These are phyloP conservation scores for Scytalidium sp. DNA, from an alignment of 2,329 filamentous ascomycete genomes.

Conservation along the genomic window DNA sequence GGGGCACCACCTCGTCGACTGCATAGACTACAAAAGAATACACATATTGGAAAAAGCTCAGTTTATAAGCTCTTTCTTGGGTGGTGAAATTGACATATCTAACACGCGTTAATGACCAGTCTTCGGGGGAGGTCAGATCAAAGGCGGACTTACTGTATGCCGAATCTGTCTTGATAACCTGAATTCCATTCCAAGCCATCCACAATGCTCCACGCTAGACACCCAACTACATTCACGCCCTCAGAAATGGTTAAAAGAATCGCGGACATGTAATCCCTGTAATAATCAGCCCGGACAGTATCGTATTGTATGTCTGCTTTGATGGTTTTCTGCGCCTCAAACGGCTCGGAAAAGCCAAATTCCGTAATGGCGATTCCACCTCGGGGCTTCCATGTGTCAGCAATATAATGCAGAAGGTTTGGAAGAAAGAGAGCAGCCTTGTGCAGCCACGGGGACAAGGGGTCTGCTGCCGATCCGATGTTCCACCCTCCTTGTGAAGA, in stretches of 20 bases:
- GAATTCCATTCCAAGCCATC: conserved; percentile 49
- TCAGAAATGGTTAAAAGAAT: conserved; percentile 68
- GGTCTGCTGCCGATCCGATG: conserved; percentile 21
- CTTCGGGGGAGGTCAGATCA: conserved; percentile 1
- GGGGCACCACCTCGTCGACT: background rate
- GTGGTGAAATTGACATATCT: conserved; percentile 38
- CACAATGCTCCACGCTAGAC: conserved; percentile 85
- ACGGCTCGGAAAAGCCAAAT: conserved; percentile 25
- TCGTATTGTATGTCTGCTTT: conserved; percentile 60
- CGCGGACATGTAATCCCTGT: conserved; percentile 70
- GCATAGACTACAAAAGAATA: conserved; percentile 24
- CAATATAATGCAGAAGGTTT: conserved; percentile 20
- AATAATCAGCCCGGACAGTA: conserved; percentile 76
- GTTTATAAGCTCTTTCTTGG: conserved; percentile 39
- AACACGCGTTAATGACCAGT: background rate
- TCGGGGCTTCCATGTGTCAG: conserved; percentile 19
- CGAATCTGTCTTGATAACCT: conserved; percentile 20
- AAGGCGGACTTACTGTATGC: conserved; percentile 23
- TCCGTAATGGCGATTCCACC: conserved; percentile 21
- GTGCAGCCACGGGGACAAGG: conserved; percentile 20
- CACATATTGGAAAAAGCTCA: conserved; percentile 44
- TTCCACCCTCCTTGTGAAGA: conserved; percentile 11
- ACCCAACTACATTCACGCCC: conserved; percentile 73
- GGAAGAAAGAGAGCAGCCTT: conserved; percentile 23
- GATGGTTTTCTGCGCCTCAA: conserved; percentile 16